Conservation (phyloP, 2,329 filamentous ascomycete genomes). For the Aspergillus aculeatinus region DNA sequence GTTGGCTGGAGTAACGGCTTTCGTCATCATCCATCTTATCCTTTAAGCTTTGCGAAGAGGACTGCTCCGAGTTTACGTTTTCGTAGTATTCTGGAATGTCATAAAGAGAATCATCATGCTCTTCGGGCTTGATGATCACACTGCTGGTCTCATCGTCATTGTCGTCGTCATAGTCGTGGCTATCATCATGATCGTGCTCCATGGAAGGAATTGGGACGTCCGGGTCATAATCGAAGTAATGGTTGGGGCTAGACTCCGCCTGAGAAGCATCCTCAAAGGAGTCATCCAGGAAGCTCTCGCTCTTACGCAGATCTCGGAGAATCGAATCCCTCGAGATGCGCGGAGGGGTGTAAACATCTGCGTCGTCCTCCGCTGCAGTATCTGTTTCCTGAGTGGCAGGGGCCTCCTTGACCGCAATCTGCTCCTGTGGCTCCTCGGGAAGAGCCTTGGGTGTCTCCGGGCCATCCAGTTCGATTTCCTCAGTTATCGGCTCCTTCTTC, state of each 20-base stretch:
- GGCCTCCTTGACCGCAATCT: constrained; percentile 26
- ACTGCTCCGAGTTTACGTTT: constrained; percentile 41
- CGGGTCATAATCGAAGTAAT: constrained; percentile 69
- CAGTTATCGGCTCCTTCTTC: constrained; percentile 57
- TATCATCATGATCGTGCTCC: constrained; percentile 60
- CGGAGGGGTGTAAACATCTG: constrained; percentile 61
- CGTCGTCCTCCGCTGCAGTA: constrained; percentile 47
- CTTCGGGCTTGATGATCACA: constrained; percentile 66
- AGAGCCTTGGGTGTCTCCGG: neutral
- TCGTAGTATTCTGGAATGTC: constrained; percentile 67
- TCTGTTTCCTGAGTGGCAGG: constrained; percentile 24
- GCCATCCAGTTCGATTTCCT: neutral
- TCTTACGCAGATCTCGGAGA: constrained; percentile 73
- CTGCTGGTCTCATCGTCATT: constrained; percentile 55
- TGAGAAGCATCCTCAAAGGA: constrained; percentile 64
- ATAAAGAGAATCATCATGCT: constrained; percentile 61
- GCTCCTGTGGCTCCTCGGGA: neutral
- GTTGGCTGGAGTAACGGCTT: constrained; percentile 55
- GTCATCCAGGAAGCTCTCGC: constrained; percentile 63
- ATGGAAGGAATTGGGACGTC: constrained; percentile 87
- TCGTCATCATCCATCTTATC: constrained; percentile 52
- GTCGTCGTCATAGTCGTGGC: constrained; percentile 57
- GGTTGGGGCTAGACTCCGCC: constrained; percentile 59
- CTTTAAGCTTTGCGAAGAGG: constrained; percentile 29
- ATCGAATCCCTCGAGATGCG: constrained; percentile 94